Base-by-base conservation (phyloP, 2,329 filamentous ascomycete genomes). In the Raffaelea arxii region DNA sequence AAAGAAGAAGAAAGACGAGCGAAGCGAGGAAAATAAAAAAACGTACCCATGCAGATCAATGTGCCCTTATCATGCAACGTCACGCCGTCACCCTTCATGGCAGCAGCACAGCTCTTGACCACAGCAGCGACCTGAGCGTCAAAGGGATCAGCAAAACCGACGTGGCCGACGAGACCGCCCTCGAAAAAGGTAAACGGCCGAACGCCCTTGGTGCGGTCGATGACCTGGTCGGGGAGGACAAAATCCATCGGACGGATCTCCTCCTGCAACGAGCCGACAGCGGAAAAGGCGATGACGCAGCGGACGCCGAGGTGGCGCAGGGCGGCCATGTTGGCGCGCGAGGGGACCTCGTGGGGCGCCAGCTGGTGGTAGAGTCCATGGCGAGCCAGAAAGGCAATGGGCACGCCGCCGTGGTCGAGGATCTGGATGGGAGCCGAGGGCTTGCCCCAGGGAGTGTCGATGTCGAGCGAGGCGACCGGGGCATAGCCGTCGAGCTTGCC, bases 261-360 rank as follows among this genome's bases (percentile, higher is more conserved):
- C 70, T 96, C 92, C 62, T 85, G 87, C 62, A 98, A 71, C 59
- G 84, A 91, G 52, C 92, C 92, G 48, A 98, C 92, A 42, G 92
- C 92, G 53, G 84, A 91, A 72, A 98, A 98, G 53, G 91, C 89
- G 61, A 98, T 86, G 63, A 97, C 79, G 62, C 81, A 86, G 59
- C 90, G 82, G 40, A 97, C 92, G 55, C 92, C 92, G 51, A 98
- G 74, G 58, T 79, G 82, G 54, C 92, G 83, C 52, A 98, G 75
- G n/a, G 92, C 92, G n/a, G 92, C 91, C 59, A 98, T 94, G 72
- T 97, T 98, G 66, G 92, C 92, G 53, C 87, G 87, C 54, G 82
- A 79, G 49, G 90, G 89, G n/a, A 98, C 86, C 68, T 98, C 92
- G 62, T 96, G 90, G 0, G 92, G 92, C 6, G 90, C 88, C 55